These are phyloP conservation scores for Ensete ventricosum DNA, from an alignment of 176 grass and related monocot species.

Conservation along the genomic window DNA sequence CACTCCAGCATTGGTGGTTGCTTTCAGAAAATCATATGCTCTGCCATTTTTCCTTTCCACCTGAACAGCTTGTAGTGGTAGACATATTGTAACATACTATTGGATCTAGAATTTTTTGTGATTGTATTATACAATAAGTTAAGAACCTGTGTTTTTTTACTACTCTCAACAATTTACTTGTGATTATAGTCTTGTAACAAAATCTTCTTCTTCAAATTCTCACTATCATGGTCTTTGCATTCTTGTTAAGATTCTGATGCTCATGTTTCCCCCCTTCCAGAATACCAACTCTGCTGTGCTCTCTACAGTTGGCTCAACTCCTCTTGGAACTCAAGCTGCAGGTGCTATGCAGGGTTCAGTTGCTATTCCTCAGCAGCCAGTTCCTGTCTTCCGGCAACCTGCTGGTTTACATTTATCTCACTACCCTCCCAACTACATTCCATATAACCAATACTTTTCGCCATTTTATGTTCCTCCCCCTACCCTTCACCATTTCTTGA, in stretches of 20 bases:
- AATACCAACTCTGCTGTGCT: slow-evolving; percentile 29
- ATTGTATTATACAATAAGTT: no score
- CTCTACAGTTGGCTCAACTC: slow-evolving; percentile 44
- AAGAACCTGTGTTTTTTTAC: no score
- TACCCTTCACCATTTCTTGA: slow-evolving; percentile 57
- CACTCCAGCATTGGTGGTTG: no score
- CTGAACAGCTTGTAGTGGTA: no score
- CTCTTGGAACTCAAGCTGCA: slow-evolving; percentile 36
- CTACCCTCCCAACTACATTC: slow-evolving; percentile 53
- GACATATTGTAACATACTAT: no score
- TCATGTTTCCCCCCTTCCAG: slow-evolving; percentile 27
- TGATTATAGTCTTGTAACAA: no score
- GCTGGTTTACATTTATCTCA: slow-evolving; percentile 65
- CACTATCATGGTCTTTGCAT: neutral
- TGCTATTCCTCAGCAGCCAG: slow-evolving; percentile 55
- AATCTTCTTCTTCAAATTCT: no score
- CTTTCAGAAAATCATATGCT: no score
- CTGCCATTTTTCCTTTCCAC: no score
- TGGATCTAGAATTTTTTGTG: no score
- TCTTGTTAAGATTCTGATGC: neutral
- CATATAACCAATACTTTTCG: slow-evolving; percentile 69
- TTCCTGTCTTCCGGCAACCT: slow-evolving; percentile 66
- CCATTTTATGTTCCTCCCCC: slow-evolving; percentile 56
- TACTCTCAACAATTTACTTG: no score
- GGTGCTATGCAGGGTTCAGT: slow-evolving; percentile 51